Evolutionary conservation across 75 land plant species (phyloP).

Genomic region (Azolla pinnata): DNA sequence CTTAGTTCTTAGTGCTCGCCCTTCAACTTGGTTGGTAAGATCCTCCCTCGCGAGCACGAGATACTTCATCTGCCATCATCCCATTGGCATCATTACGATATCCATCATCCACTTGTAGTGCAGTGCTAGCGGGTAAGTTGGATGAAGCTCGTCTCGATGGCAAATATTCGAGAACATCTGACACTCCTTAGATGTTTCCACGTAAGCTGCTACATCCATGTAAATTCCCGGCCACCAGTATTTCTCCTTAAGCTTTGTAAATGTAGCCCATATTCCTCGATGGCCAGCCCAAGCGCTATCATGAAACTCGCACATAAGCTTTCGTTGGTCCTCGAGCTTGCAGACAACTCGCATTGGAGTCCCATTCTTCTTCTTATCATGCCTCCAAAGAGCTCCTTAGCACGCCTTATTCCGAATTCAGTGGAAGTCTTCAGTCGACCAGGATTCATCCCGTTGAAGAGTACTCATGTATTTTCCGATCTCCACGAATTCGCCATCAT

Average conservation of each 20-base stretch:
- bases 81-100: not conserved
- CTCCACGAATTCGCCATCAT: too few relatives aligned
- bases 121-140: not conserved
- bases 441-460: too few relatives aligned
- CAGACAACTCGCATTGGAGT: too few relatives aligned
- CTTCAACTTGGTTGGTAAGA: not conserved
- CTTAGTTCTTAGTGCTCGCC: not conserved
- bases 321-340: too few relatives aligned
- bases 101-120: conserved; percentile 7
- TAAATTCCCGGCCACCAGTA: conserved; percentile 7
- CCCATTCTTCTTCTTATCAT: too few relatives aligned
- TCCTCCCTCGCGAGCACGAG: not conserved
- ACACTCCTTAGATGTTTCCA: not conserved
- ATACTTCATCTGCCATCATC: not conserved
- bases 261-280: not conserved
- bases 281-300: not conserved
- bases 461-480: too few relatives aligned
- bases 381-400: too few relatives aligned
- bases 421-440: too few relatives aligned
- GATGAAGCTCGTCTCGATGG: not conserved
- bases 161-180: not conserved
- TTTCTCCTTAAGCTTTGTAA: not conserved
- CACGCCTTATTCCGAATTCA: too few relatives aligned
- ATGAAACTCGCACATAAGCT: not conserved
- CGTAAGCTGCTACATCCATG: not conserved